Evolutionary conservation across 106 monocot species (phyloP).

Genomic region (Vanilla planifolia): DNA sequence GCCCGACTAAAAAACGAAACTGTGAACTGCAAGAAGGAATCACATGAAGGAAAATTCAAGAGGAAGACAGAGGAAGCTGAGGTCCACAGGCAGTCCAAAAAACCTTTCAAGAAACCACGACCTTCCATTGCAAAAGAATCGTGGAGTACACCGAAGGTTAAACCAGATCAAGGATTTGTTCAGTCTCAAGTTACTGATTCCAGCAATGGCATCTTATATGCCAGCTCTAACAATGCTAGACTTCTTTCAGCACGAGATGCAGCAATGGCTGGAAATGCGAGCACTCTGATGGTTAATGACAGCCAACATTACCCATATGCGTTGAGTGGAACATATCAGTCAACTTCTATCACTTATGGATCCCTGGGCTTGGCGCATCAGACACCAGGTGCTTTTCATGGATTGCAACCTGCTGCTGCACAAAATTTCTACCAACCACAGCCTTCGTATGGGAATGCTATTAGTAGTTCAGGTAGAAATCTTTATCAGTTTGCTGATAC

Average conservation of each 20-base stretch:
- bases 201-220: too few species aligned
- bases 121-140: slow-evolving; percentile 8
- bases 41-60: slow-evolving; percentile 12
- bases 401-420: neutral
- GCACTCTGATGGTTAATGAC: too few species aligned
- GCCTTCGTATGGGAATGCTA: neutral
- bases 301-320: too few species aligned
- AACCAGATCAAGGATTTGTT: neutral
- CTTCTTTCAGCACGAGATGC: too few species aligned
- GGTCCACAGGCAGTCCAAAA: neutral
- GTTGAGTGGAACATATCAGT: neutral
- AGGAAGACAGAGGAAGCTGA: slow-evolving; percentile 16
- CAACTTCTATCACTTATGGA: neutral
- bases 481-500: slow-evolving; percentile 19
- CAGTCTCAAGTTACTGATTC: neutral
- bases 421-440: slow-evolving; percentile 2
- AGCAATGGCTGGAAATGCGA: too few species aligned
- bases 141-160: neutral
- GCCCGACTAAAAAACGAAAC: slow-evolving; percentile 15
- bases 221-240: neutral
- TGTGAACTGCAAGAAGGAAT: neutral
- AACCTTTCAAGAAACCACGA: slow-evolving; percentile 5
- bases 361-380: neutral
- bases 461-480: neutral
- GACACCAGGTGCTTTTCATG: too few species aligned